These are phyloP conservation scores for Fragaria iinumae DNA, from an alignment of 306 rosid species.

Conservation along the genomic window DNA sequence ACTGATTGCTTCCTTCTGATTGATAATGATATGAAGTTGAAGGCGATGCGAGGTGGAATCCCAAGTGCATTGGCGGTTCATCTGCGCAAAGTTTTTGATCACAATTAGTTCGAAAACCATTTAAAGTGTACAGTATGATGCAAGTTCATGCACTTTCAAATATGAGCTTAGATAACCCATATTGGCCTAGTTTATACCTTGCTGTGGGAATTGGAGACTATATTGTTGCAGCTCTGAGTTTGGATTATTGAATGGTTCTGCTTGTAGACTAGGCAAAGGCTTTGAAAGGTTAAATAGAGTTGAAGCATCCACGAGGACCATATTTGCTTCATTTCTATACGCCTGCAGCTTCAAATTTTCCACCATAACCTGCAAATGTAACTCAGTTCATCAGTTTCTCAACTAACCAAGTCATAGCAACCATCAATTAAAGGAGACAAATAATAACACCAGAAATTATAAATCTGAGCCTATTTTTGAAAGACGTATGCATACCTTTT, in stretches of 20 bases:
- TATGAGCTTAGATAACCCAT: neutral
- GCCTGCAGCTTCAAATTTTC: constrained; percentile 25
- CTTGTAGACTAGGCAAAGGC: constrained; percentile 22
- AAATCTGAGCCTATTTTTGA: no score
- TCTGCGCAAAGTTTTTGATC: constrained; percentile 27
- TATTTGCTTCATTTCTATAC: constrained; percentile 10
- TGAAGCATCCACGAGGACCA: constrained; percentile 27
- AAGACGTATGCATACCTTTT: constrained; percentile 16
- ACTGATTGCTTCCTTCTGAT: constrained; percentile 24
- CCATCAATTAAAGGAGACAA: neutral
- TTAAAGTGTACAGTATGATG: neutral
- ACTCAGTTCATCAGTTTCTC: constrained; percentile 10
- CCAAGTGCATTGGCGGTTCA: constrained; percentile 24
- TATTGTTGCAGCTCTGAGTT: constrained; percentile 25
- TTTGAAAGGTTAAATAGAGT: constrained; percentile 11
- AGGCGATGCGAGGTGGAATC: constrained; percentile 10
- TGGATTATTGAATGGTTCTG: constrained; percentile 20
- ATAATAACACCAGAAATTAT: no score
- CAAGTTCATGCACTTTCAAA: neutral
- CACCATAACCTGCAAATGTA: constrained; percentile 17
- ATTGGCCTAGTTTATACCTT: constrained; percentile 35
- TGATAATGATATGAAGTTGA: constrained; percentile 29
- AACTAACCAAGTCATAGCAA: neutral
- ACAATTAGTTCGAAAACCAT: constrained; percentile 2
- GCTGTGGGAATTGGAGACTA: constrained; percentile 17